Conservation (phyloP, 805 yeast genomes). For the Wickerhamomyces chaumierensis region DNA sequence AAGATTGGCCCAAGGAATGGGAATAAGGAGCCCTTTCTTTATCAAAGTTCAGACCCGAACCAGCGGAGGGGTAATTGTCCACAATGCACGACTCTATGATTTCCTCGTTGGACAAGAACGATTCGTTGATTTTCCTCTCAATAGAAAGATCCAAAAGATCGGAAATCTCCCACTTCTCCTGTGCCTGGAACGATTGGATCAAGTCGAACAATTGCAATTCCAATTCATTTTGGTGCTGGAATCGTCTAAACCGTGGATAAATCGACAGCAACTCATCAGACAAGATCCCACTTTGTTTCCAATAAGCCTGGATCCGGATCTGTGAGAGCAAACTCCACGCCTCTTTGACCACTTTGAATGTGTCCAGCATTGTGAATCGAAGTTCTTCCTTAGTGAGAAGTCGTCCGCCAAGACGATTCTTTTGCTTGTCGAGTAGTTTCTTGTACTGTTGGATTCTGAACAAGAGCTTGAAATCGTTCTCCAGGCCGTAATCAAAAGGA, state of each 20-base stretch:
- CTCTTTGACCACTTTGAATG: conserved; percentile 44
- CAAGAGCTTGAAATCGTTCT: conserved; percentile 47
- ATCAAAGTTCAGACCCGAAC: conserved; percentile 4
- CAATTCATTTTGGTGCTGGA: conserved; percentile 25
- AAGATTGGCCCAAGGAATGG: conserved; percentile 15
- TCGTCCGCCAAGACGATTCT: conserved; percentile 6
- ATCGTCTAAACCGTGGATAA: conserved; percentile 16
- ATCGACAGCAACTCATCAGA: conserved; percentile 21
- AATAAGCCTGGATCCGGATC: conserved; percentile 26
- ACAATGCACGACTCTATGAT: conserved; percentile 49
- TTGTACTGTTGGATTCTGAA: conserved; percentile 48
- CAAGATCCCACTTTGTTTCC: conserved; percentile 32
- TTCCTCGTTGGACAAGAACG: conserved; percentile 48
- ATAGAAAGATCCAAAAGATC: conserved; percentile 38
- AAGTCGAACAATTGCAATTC: conserved; percentile 29
- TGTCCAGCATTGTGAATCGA: conserved; percentile 39
- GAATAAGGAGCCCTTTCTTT: conserved; percentile 17
- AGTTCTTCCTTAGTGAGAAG: conserved; percentile 25
- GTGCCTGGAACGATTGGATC: conserved; percentile 38
- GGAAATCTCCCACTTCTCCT: conserved; percentile 46
- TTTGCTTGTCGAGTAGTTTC: conserved; percentile 20
- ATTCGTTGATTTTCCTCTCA: conserved; percentile 28
- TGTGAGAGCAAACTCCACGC: conserved; percentile 39
- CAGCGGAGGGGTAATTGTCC: conserved; percentile 21
- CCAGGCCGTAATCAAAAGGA: conserved; percentile 56